Evolutionary conservation across 352 stramenopile genomes (phyloP), one percentile per base, ranked within the genome.

Genomic region (Thalassiosira hispida): DNA sequence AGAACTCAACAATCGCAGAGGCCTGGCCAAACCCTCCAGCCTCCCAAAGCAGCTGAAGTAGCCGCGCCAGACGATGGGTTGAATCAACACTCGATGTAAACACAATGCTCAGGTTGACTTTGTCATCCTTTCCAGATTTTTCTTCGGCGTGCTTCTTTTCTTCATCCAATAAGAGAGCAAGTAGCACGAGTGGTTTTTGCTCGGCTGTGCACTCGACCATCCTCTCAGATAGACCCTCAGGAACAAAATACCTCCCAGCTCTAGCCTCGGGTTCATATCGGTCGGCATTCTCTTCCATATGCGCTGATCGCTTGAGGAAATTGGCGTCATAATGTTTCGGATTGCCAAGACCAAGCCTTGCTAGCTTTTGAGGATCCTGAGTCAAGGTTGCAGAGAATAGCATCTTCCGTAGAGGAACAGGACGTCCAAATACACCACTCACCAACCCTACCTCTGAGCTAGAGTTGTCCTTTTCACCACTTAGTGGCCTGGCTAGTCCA

Each of bases 351-450:
- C 94, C 92, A 35, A 99, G 96, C 0, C 95, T 88, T 0, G 97
- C 95, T 47, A 99, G 90, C 78, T 98, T 98, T 61, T 97, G 92
- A 51, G 97, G 97, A 91, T 99, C 97, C 22, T 94, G 94, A 57
- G 96, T 98, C 47, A 99, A 84, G 14, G 97, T 99, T 20, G 97
- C 97, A n/a, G 97, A 99, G 57, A 98, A 94, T 33, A 99, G 84
- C 31, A 99, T 92, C 64, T 98, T 95, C n/a, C 95, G 95, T 44
- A 99, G 83, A 33, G 96, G 91, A 4, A 92, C 71, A 42, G 77
- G 59, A 67, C 68, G 66, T 31, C 75, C 77, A 38, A 55, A 68
- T 16, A 83, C 56, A n/a, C 49, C 44, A 22, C 55, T 60, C 6
- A 63, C 42, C 64, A 79, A 31, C 2, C 53, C 52, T 62, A 16